phyloP scores from a whole-genome alignment of 2,329 filamentous ascomycete species.

The Domatiomyces globalis region DNA sequence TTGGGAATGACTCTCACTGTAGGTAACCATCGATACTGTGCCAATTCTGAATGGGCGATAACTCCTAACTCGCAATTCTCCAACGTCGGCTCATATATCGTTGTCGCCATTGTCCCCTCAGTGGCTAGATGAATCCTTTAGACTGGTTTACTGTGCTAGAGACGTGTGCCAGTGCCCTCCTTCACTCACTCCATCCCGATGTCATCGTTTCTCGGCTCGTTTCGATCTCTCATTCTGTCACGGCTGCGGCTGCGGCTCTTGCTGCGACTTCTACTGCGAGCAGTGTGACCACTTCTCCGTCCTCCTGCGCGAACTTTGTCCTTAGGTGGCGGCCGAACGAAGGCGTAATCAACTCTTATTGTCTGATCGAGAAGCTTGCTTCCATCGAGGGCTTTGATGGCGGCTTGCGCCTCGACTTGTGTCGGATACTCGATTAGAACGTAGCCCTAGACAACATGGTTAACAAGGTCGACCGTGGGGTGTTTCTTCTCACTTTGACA shows the following conservation, averaged over 20 bases:
- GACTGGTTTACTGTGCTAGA: not conserved
- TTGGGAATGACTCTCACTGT: not conserved
- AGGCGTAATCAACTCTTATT: conserved; percentile 51
- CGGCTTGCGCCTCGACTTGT: conserved; percentile 47
- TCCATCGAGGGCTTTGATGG: conserved; percentile 47
- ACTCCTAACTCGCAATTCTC: not conserved
- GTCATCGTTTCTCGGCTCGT: conserved; percentile 7
- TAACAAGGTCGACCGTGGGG: not conserved
- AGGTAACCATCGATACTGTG: not conserved
- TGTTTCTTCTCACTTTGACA: conserved; percentile 41
- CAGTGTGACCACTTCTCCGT: conserved; percentile 27
- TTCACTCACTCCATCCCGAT: not conserved
- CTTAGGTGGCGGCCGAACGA: conserved; percentile 47
- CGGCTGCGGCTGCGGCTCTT: conserved; percentile 28
- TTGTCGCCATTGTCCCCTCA: no score
- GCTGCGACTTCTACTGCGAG: conserved; percentile 29
- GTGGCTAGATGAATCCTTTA: not conserved
- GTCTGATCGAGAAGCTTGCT: conserved; percentile 51
- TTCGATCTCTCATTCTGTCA: conserved; percentile 5
- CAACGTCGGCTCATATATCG: not conserved
- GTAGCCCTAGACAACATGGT: conserved; percentile 39
- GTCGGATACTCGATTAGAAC: conserved; percentile 53
- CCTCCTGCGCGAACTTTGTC: conserved; percentile 30
- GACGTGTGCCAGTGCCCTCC: not conserved
- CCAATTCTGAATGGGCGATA: not conserved